Evolutionary conservation across 202 grass and related monocot species (phyloP).

Genomic region (Miscanthus sacchariflorus): DNA sequence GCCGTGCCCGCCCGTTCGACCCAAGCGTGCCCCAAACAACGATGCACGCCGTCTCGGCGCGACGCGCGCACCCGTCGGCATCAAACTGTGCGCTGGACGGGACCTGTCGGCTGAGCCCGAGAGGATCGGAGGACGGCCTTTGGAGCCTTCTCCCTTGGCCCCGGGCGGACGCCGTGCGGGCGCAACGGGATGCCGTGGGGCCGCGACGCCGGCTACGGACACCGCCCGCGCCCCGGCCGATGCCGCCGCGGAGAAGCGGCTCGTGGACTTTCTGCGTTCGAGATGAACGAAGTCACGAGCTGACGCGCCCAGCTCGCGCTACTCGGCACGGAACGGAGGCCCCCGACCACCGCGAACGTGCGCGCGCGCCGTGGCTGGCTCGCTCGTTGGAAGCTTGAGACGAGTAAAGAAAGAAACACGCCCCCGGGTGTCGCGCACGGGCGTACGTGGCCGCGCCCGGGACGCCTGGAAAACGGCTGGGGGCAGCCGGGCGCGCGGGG

Average conservation of each 20-base stretch:
- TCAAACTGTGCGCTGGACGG: constrained; percentile 5
- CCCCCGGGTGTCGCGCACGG: neutral
- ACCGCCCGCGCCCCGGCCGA: constrained; percentile 35
- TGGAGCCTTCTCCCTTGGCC: constrained; percentile 55
- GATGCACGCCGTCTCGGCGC: constrained; percentile 45
- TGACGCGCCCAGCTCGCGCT: neutral
- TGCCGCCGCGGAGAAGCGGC: constrained; percentile 54
- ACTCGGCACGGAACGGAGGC: neutral
- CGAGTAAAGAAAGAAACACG: constrained; percentile 9
- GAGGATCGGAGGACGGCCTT: constrained; percentile 9
- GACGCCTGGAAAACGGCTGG: constrained; percentile 37
- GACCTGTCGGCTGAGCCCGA: neutral
- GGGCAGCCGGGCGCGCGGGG: constrained; percentile 19
- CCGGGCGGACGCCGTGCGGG: constrained; percentile 21
- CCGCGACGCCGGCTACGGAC: constrained; percentile 59
- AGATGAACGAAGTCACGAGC: constrained; percentile 13
- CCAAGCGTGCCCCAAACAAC: constrained; percentile 39
- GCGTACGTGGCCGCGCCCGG: constrained; percentile 38
- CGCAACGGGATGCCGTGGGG: constrained; percentile 32
- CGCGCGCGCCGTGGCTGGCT: too few species aligned
- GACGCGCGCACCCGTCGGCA: constrained; percentile 20
- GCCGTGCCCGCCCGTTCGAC: constrained; percentile 10
- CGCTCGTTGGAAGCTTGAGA: neutral
- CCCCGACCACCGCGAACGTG: neutral
- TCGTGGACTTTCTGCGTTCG: constrained; percentile 46